phyloP scores from a whole-genome alignment of 352 stramenopile genomes.

The Elongisporangium anandrum region DNA sequence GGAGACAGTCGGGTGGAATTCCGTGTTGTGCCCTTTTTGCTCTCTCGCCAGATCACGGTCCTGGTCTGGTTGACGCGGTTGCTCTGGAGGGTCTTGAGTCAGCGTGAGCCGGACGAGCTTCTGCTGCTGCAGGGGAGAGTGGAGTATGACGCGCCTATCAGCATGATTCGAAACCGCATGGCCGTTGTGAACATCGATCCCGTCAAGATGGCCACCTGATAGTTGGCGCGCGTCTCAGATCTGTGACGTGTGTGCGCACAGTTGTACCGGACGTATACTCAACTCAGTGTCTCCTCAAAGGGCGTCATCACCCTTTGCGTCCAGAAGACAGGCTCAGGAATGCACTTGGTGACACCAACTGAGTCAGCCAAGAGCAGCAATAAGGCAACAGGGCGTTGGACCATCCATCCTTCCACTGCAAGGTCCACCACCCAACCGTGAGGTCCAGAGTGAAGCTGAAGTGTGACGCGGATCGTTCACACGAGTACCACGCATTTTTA shows the following conservation, averaged over 20 bases:
- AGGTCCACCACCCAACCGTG: background rate
- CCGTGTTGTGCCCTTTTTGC: constrained; percentile 12
- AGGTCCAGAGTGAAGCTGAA: background rate
- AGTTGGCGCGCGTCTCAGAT: background rate
- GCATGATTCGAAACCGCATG: background rate
- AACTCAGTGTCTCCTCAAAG: background rate
- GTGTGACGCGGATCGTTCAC: background rate
- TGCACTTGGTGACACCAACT: background rate
- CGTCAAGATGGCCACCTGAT: background rate
- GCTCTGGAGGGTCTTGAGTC: constrained; percentile 5
- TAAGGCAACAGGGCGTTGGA: too few relatives aligned
- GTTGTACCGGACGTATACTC: background rate
- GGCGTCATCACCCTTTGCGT: background rate
- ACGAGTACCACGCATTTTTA: background rate
- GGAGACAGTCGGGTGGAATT: constrained; percentile 2
- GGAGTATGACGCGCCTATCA: constrained; percentile 2
- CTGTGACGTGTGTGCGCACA: background rate
- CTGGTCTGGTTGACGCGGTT: constrained; percentile 10
- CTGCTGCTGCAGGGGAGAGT: constrained; percentile 4
- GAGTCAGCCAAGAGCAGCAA: too few relatives aligned
- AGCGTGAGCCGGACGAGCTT: background rate
- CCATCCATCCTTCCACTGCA: background rate
- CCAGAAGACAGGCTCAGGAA: background rate
- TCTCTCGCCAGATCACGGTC: constrained; percentile 10
- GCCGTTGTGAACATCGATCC: background rate